Base-by-base conservation (phyloP, 352 stramenopile species). In the Pilasporangium apinafurcum region DNA sequence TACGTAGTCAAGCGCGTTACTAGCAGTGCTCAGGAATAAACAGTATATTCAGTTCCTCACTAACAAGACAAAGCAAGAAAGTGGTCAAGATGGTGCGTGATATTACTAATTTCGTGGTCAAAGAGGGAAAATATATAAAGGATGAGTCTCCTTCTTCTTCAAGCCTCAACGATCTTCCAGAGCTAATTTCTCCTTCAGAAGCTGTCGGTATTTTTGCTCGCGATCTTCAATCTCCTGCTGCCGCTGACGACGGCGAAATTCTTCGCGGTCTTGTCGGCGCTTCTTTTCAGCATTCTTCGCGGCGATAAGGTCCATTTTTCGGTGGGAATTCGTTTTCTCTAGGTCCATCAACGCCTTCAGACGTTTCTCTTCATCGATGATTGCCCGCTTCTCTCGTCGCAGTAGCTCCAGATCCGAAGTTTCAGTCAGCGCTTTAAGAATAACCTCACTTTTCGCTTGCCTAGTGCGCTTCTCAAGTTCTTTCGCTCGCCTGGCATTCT, bases 361-460 rank as follows among this genome's bases (percentile, higher is more conserved):
- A 2, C 92, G 82, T 42, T 90, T 88, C 62, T 98, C 92, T 58
- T 98, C 92, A 43, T 96, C 83, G 26, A 97, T 86, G 48, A 98
- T 98, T 4, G 90, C 88, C 17, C 90, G 76, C 75, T 98, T 98
- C 53, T 98, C 92, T 29, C 80, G 74, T 1, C 92, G 82, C 30
- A 98, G 56, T 21, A 89, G 59, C 39, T 98, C 92, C 6, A 98
- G 58, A 48, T 98, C 92, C 1, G 80, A 86, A 14, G 75, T 85
- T 50, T 97, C 87, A 0, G 81, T 87, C 9, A 96, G 56, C 4
- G 86, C 86, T 50, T 96, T 95, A 0, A 97, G 33, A 39, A 97
- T 96, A 22, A 97, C 95, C 42, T 96, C 86, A 44, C 87, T 96
- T 44, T 97, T 97, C 48, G 88, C 83, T 29, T 93, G 63, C 24